Percentiles rank a stretch among this genome's conserved stretches.
phyloP scores from a whole-genome alignment of 176 grass and related monocot species.

The Phoenix roebelenii region DNA sequence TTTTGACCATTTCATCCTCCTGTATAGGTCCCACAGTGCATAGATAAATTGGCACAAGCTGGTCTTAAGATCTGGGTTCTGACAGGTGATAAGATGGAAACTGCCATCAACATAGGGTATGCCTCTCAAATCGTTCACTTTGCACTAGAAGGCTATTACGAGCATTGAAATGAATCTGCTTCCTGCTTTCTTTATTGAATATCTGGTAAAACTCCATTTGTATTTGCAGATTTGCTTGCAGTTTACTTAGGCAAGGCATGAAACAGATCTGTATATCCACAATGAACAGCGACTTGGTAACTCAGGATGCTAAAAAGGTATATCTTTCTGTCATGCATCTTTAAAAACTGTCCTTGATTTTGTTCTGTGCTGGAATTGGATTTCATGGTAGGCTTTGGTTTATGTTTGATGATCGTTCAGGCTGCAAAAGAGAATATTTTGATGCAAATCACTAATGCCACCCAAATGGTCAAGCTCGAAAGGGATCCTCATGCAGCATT shows the following conservation, averaged over 20 bases:
- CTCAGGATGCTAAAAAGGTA: constrained; percentile 83
- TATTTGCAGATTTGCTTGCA: constrained; percentile 83
- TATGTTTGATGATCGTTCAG: constrained; percentile 56
- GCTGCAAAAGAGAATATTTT: constrained; percentile 77
- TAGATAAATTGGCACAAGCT: constrained; percentile 97
- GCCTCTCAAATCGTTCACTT: neutral
- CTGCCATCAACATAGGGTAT: constrained; percentile 99
- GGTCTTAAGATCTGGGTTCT: constrained; percentile 99
- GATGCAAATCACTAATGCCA: constrained; percentile 75
- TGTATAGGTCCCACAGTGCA: constrained; percentile 86
- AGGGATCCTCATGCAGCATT: constrained; percentile 96
- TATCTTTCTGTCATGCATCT: constrained; percentile 18
- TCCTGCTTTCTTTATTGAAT: too few species aligned
- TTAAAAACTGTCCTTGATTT: constrained; percentile 6
- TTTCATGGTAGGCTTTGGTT: constrained; percentile 50
- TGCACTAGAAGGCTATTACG: neutral
- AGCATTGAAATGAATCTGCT: neutral
- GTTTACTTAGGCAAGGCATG: constrained; percentile 99
- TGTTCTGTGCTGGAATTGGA: constrained; percentile 30
- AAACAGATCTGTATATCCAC: constrained; percentile 66
- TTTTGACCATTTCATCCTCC: constrained; percentile 20
- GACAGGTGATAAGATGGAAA: constrained; percentile 99
- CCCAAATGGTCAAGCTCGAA: constrained; percentile 92
- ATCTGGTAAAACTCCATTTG: constrained; percentile 2
- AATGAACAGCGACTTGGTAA: constrained; percentile 46